Base-by-base conservation (phyloP, 768 basidiomycete species). In the Sarcodon sp. region DNA sequence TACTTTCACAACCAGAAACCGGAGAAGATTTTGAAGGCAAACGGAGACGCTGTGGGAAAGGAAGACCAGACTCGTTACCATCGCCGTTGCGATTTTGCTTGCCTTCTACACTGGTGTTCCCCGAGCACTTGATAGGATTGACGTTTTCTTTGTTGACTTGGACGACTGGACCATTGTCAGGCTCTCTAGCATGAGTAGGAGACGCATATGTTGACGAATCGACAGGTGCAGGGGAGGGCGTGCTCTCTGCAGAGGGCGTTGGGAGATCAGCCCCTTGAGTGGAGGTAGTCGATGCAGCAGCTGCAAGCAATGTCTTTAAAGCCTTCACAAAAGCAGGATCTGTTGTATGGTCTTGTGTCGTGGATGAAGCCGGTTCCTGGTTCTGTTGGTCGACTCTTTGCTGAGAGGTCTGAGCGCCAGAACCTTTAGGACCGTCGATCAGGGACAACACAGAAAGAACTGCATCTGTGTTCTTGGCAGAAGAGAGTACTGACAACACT, bases 81-180 rank as follows among this genome's bases (percentile, higher is more conserved):
- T 41, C 39, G 13, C 13, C 13, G 27, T 41, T 27, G 5, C 21
- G 27, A 5, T 21, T 36, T 16, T 21, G 35, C 36, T 47, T 31
- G 16, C 10, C 15, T 16, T 47, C 34, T 16, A 7, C 18, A 36
- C 18, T 6, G 43, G 18, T 31, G n/a, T 27, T 11, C 41, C 15
- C 32, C 21, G 21, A 4, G 21, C 21, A 27, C 15, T 36, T 41
- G 21, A 8, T 27, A 21, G 44, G 41, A 13, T 45, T 18, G 21
- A 48, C 47, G 41, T 48, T 48, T 41, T 45, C 47, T 41, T 48
- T 48, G 41, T 48, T 41, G 27, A 46, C 33, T 11, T 11, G 27
- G 27, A 46, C 45, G 37, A 46, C 21, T 13, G 33, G 33, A 35
- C 21, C 45, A 27, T 46, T 7, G 4, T 44, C 6, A 21, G 4